phyloP scores from a whole-genome alignment of 1,284 basidiomycete species.

The Apiotrichum brassicae region DNA sequence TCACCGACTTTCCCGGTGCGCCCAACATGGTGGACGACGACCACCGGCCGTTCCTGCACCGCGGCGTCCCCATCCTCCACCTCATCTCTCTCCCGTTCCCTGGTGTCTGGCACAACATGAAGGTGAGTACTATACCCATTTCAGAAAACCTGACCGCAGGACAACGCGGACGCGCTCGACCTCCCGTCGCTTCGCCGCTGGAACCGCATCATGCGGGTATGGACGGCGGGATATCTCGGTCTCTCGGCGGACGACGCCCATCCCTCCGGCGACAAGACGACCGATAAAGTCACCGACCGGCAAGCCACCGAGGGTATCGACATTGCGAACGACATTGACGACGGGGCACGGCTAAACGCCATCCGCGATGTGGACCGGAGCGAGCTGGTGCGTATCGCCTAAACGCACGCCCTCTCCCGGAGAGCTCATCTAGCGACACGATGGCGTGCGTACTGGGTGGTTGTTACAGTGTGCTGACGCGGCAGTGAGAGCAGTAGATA shows the following conservation, averaged over 20 bases:
- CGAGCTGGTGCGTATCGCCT: background rate
- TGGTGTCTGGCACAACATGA: conserved; percentile 77
- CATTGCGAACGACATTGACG: too few species aligned
- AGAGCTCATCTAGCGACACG: too few species aligned
- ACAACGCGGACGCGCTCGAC: conserved; percentile 81
- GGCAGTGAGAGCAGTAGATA: too few species aligned
- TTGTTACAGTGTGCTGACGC: too few species aligned
- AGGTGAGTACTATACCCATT: conserved; percentile 52
- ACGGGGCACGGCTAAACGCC: too few species aligned
- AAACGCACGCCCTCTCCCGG: too few species aligned
- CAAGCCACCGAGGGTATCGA: too few species aligned
- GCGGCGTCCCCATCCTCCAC: conserved; percentile 84
- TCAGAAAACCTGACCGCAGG: conserved; percentile 51
- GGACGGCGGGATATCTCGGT: conserved; percentile 83
- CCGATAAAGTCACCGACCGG: too few species aligned
- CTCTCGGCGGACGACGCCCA: conserved; percentile 45
- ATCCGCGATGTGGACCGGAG: background rate
- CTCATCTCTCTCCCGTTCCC: conserved; percentile 89
- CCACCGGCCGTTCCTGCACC: conserved; percentile 79
- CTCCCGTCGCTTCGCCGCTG: conserved; percentile 79
- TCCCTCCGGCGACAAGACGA: background rate
- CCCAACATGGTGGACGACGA: conserved; percentile 79
- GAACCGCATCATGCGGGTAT: conserved; percentile 81
- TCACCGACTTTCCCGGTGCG: conserved; percentile 24
- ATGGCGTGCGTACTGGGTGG: too few species aligned